Percentiles rank a stretch among this genome's conserved stretches.
Conservation (phyloP, 176 grass and related monocot species). For the Ananas comosus region DNA sequence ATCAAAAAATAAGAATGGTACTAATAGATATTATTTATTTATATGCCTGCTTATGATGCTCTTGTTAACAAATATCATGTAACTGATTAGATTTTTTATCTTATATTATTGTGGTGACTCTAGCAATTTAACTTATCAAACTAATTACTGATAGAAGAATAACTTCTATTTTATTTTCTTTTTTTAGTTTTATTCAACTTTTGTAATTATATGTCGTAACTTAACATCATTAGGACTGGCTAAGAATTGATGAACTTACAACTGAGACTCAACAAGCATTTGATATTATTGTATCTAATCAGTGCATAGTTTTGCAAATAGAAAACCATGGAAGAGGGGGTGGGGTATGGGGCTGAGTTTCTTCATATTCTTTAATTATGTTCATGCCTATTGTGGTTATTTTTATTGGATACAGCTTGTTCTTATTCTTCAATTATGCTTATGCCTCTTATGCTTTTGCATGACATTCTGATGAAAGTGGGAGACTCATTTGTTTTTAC, state of each 20-base stretch:
- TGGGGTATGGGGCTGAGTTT: too few species aligned
- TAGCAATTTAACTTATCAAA: neutral
- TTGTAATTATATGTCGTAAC: neutral
- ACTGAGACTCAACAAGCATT: too few species aligned
- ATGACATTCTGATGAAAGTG: neutral
- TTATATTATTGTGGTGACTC: neutral
- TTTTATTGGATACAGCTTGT: conserved; percentile 5
- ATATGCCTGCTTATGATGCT: neutral
- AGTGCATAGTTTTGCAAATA: too few species aligned
- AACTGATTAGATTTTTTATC: neutral
- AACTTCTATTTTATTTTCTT: neutral
- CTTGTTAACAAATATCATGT: neutral
- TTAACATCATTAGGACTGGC: too few species aligned
- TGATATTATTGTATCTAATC: too few species aligned
- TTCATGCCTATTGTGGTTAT: conserved; percentile 20
- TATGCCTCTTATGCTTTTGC: neutral
- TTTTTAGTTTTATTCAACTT: neutral
- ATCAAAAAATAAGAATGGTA: neutral
- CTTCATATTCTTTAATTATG: too few species aligned
- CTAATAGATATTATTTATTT: neutral
- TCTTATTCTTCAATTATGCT: conserved; percentile 14
- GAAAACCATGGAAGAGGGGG: too few species aligned
- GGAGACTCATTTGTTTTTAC: too few species aligned
- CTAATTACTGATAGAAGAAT: neutral
- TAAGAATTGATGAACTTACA: too few species aligned